Evolutionary conservation across 2,329 filamentous ascomycete species (phyloP), one percentile per base, ranked within the genome.

Genomic region (Parascedosporium putredinis): DNA sequence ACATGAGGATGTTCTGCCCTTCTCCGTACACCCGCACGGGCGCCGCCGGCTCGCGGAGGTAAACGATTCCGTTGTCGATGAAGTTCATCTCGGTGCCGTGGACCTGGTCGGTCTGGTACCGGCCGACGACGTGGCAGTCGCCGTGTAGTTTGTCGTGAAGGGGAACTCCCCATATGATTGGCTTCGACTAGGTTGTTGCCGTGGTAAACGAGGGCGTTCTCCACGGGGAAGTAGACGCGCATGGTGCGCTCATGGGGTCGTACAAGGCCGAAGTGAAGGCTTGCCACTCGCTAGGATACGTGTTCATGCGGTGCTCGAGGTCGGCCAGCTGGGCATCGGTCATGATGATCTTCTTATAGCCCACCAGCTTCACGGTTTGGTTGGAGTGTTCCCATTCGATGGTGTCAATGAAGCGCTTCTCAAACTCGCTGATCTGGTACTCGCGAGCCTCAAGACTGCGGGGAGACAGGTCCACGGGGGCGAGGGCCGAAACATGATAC

Each of bases 171-270:
- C 25, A 50, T 7, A 12, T 50, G 36, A n/a, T 29, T 50, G 9
- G 53, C 53, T 31, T 55, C 53, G 50, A 52, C 22, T 10, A 52
- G 43, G 16, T 48, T n/a, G 16, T 29, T 50, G 24, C 23, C 18
- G 45, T 53, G 53, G n/a, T 33, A 25, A 14, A 55, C 51, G 20
- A 55, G 53, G 29, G 47, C 51, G 18, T 50, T 49, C 43, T 53
- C 49, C 20, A 53, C 50, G 24, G 53, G 53, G 50, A 55, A 55
- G 47, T 53, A 55, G 31, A 55, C 47, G 10, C 53, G 42, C 44
- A 53, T 49, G 24, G 46, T 44, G 4, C 27, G 36, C 12, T 52
- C 50, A 25, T 50, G 31, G 5, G 45, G 48, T 54, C 51, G 45
- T 52, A 52, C 36, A 48, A 51, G 38, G 47, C 45, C n/a, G 38